These are phyloP conservation scores for Gynandropsis gynandra DNA, from an alignment of 345 rosid species.

Conservation along the genomic window DNA sequence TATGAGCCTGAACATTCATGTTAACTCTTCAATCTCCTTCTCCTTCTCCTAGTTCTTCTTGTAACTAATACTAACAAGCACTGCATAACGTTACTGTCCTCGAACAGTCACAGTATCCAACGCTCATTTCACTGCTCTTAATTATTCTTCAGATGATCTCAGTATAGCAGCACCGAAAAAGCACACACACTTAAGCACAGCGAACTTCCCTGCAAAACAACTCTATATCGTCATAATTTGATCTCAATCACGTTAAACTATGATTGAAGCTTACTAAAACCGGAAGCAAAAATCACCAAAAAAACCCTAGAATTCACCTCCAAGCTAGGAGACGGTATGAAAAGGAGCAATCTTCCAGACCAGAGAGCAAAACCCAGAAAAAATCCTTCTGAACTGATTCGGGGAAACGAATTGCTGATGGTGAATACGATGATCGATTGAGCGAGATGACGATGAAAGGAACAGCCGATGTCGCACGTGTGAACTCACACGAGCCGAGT, in stretches of 20 bases:
- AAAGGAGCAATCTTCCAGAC: constrained; percentile 16
- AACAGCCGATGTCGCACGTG: constrained; percentile 31
- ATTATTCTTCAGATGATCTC: constrained; percentile 16
- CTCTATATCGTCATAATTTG: not conserved
- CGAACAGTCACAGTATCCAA: constrained; percentile 20
- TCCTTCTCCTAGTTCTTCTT: constrained; percentile 26
- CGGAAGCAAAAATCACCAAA: constrained; percentile 13
- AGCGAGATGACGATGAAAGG: constrained; percentile 16
- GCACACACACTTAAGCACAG: not conserved
- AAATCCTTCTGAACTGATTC: not conserved
- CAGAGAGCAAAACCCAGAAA: constrained; percentile 13
- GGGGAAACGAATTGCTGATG: constrained; percentile 4
- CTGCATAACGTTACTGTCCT: constrained; percentile 32
- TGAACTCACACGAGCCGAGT: constrained; percentile 21
- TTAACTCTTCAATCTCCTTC: constrained; percentile 26
- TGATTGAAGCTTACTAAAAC: constrained; percentile 9
- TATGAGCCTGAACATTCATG: constrained; percentile 69
- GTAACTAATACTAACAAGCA: constrained; percentile 24
- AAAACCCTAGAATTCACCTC: constrained; percentile 18
- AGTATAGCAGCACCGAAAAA: constrained; percentile 7
- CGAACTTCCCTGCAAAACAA: constrained; percentile 12
- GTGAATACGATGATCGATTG: constrained; percentile 16
- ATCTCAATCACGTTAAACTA: constrained; percentile 6
- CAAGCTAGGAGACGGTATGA: constrained; percentile 16
- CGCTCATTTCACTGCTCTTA: constrained; percentile 28